Conservation (phyloP, 2,329 filamentous ascomycete species). For the Penicillium janthinellum region DNA sequence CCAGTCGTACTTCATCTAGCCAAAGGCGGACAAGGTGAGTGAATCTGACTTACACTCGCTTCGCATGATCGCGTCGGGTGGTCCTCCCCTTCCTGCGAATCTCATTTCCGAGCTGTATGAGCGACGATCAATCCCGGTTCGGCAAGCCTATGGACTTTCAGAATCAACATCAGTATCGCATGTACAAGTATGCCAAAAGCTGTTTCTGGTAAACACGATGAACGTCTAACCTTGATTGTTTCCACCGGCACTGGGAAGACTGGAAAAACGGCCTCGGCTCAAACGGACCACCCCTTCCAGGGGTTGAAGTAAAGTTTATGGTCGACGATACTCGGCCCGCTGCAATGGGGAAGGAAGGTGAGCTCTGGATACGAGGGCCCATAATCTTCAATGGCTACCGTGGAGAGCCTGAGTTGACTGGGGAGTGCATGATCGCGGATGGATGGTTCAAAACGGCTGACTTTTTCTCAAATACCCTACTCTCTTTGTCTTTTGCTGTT, state of each 20-base stretch:
- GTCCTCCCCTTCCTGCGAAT: neutral
- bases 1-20: neutral
- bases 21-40: neutral
- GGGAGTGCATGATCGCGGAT: neutral
- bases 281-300: neutral
- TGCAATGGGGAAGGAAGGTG: neutral
- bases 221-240: neutral
- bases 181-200: neutral
- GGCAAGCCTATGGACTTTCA: neutral
- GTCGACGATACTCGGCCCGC: neutral
- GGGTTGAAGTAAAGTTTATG: neutral
- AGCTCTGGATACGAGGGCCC: neutral
- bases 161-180: neutral
- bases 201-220: neutral
- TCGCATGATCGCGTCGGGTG: neutral
- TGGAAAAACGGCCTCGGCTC: neutral
- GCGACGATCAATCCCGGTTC: neutral
- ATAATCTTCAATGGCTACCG: neutral
- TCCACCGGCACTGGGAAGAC: neutral
- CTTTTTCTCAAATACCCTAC: too few species aligned
- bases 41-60: neutral
- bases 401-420: neutral
- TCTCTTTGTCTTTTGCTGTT: neutral
- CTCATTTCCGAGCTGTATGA: neutral
- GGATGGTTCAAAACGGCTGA: neutral